Evolutionary conservation across 139 green algal species (phyloP).

Genomic region (Coelastrella sp.): DNA sequence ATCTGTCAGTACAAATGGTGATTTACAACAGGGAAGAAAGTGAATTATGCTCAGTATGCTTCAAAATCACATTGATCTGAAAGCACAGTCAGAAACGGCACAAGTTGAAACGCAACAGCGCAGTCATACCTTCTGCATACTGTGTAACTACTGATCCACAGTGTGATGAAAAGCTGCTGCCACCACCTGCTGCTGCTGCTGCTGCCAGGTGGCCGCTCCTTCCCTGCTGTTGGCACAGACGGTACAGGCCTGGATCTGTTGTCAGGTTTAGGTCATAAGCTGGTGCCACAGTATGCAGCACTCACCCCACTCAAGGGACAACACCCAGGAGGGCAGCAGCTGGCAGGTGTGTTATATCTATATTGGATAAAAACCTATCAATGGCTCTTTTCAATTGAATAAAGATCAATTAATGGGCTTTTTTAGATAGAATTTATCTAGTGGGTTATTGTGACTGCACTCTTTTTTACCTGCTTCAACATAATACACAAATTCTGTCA

Average conservation of each 20-base stretch:
- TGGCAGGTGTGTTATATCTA: constrained; percentile 67
- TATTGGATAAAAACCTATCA: no score
- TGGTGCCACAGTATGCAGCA: constrained; percentile 80
- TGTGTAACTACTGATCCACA: background rate
- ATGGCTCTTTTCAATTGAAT: background rate
- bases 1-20: no score
- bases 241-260: constrained; percentile 74
- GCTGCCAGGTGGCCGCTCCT: constrained; percentile 84
- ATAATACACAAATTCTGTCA: no score
- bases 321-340: constrained; percentile 72
- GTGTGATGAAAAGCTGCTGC: background rate
- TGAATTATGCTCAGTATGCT: no score
- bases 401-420: background rate
- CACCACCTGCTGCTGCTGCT: background rate
- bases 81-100: no score
- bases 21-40: no score
- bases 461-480: no score
- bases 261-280: constrained; percentile 66
- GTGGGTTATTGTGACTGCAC: no score
- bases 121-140: background rate
- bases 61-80: no score
- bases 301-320: constrained; percentile 85
- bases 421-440: background rate
- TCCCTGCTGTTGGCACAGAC: constrained; percentile 89
- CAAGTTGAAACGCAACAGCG: no score